phyloP scores from a whole-genome alignment of 164 flowering plant species.

The Echeveria elegans region DNA sequence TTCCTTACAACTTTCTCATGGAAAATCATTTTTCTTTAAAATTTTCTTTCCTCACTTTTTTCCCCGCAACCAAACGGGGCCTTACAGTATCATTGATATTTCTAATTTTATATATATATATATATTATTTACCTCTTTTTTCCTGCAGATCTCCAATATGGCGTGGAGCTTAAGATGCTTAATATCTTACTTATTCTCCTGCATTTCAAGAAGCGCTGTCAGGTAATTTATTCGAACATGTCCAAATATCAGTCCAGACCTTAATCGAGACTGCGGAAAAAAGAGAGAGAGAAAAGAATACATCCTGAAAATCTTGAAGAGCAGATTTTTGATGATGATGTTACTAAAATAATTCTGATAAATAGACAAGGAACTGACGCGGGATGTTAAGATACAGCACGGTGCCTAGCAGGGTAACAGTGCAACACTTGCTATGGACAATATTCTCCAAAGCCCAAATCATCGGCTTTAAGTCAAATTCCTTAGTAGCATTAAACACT shows the following conservation, averaged over 20 bases:
- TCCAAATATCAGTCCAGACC: conserved; percentile 5
- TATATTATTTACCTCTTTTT: not conserved
- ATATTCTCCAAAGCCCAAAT: too few species aligned
- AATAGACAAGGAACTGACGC: not conserved
- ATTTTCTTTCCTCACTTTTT: too few species aligned
- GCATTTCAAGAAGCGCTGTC: conserved; percentile 1
- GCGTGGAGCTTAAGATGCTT: conserved; percentile 1
- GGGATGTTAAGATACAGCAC: not conserved
- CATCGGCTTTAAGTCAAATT: not conserved
- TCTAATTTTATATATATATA: too few species aligned
- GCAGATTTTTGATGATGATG: too few species aligned
- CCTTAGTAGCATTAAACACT: not conserved
- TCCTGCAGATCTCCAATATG: not conserved
- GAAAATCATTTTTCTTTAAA: too few species aligned
- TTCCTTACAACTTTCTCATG: too few species aligned
- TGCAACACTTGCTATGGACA: not conserved
- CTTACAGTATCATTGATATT: too few species aligned
- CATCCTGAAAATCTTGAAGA: not conserved
- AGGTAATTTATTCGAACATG: not conserved
- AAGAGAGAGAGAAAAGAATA: too few species aligned
- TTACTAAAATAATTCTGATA: too few species aligned
- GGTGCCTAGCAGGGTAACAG: not conserved
- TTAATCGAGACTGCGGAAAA: not conserved
- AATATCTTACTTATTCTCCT: not conserved
- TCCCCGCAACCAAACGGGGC: too few species aligned